These are phyloP conservation scores for Zarea fungicola DNA, from an alignment of 2,329 filamentous ascomycete genomes.

Conservation along the genomic window DNA sequence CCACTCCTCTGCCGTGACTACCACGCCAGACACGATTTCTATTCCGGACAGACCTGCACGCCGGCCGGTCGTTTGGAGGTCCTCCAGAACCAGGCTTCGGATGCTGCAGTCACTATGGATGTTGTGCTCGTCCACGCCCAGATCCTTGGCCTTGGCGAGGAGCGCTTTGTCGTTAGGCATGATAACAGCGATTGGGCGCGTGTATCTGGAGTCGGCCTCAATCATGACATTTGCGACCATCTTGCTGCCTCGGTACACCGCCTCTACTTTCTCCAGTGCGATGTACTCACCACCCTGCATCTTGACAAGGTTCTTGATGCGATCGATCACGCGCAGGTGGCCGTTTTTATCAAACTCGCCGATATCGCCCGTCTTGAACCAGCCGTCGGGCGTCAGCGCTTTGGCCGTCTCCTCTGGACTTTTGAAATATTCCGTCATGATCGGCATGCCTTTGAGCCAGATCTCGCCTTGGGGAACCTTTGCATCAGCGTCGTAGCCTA, in stretches of 20 bases:
- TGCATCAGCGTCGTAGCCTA: conserved; percentile 74
- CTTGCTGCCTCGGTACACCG: conserved; percentile 76
- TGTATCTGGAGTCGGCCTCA: conserved; percentile 68
- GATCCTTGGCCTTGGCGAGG: conserved; percentile 51
- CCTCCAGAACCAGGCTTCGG: conserved; percentile 56
- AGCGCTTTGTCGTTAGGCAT: conserved; percentile 61
- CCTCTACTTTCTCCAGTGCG: conserved; percentile 94
- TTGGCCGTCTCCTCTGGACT: conserved; percentile 83
- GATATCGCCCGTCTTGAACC: conserved; percentile 97
- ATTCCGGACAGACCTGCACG: conserved; percentile 63
- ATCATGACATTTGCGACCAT: conserved; percentile 84
- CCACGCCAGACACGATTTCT: conserved; percentile 71
- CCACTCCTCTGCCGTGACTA: conserved; percentile 82
- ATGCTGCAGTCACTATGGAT: conserved; percentile 65
- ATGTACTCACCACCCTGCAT: conserved; percentile 97
- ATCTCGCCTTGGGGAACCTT: conserved; percentile 87
- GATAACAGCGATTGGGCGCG: conserved; percentile 78
- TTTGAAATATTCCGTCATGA: conserved; percentile 75
- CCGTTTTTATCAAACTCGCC: conserved; percentile 78
- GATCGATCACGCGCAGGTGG: conserved; percentile 89
- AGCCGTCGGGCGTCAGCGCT: conserved; percentile 78
- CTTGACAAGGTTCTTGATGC: conserved; percentile 99
- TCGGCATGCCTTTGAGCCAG: conserved; percentile 72
- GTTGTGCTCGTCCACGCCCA: conserved; percentile 61
- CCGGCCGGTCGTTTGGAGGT: conserved; percentile 60